Evolutionary conservation across 2,329 filamentous ascomycete genomes (phyloP).

Genomic region (Fusarium begoniae): DNA sequence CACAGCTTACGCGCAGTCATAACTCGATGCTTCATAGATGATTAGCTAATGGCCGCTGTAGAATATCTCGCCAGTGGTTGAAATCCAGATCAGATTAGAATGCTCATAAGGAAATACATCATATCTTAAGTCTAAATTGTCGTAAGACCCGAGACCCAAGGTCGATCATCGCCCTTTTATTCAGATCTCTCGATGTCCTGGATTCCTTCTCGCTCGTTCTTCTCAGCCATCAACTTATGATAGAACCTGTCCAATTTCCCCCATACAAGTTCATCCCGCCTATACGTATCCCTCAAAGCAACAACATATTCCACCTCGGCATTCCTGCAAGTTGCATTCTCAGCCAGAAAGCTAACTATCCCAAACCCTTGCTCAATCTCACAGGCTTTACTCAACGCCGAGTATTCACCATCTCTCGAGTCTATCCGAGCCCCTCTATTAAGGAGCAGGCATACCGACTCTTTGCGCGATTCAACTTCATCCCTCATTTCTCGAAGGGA

Average conservation of each 20-base stretch:
- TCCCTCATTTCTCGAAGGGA: too few species aligned
- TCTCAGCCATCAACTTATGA: background rate
- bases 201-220: fast-evolving
- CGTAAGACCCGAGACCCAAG: too few species aligned
- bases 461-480: background rate
- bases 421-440: background rate
- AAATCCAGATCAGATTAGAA: background rate
- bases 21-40: too few species aligned
- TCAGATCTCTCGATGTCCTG: fast-evolving
- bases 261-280: background rate
- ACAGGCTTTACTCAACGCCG: background rate
- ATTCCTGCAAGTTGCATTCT: background rate
- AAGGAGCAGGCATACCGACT: background rate
- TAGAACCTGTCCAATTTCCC: background rate
- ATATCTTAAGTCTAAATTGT: background rate
- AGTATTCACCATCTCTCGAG: background rate
- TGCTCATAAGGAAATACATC: background rate
- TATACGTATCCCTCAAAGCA: background rate
- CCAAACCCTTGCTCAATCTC: background rate
- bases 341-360: background rate
- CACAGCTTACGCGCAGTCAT: background rate
- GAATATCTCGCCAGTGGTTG: background rate
- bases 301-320: background rate
- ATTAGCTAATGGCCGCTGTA: background rate
- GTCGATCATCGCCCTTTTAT: background rate